These are phyloP conservation scores for Abrus pulchellus DNA, from an alignment of 306 rosid species.

Conservation along the genomic window DNA sequence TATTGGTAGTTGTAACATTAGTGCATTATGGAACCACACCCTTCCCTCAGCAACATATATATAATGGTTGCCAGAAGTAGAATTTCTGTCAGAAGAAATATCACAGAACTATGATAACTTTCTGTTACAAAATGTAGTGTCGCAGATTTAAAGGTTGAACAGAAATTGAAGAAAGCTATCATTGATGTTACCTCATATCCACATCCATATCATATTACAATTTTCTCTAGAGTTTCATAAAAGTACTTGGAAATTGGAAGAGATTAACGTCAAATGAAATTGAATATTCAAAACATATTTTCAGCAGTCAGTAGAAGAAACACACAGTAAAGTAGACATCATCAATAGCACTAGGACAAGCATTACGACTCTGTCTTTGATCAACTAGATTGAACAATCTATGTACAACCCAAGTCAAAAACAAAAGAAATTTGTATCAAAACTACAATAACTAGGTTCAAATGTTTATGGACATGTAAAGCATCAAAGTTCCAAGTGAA, in stretches of 20 bases:
- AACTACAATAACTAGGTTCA: slow-evolving; percentile 52
- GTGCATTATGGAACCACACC: no score
- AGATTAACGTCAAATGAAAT: neutral
- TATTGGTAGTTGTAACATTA: no score
- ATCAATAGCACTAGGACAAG: slow-evolving; percentile 25
- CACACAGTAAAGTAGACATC: slow-evolving; percentile 10
- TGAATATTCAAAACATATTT: neutral
- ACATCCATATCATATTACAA: neutral
- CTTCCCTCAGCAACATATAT: no score
- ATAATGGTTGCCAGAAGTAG: neutral
- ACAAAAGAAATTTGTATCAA: slow-evolving; percentile 50
- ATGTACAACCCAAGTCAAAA: slow-evolving; percentile 76
- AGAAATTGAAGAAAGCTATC: neutral
- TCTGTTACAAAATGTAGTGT: neutral
- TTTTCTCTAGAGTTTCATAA: neutral
- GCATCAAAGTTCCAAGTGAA: slow-evolving; percentile 62
- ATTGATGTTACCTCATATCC: neutral
- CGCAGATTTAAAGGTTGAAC: neutral
- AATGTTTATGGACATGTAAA: slow-evolving; percentile 60
- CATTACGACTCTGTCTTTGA: slow-evolving; percentile 51
- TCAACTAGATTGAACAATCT: slow-evolving; percentile 64
- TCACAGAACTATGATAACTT: neutral
- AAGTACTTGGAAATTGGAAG: neutral
- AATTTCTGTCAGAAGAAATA: neutral
- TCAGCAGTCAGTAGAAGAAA: neutral